Percentiles rank a stretch among this genome's conserved stretches.
Evolutionary conservation across 768 basidiomycete species (phyloP).

Genomic region (Kwoniella bestiolae): DNA sequence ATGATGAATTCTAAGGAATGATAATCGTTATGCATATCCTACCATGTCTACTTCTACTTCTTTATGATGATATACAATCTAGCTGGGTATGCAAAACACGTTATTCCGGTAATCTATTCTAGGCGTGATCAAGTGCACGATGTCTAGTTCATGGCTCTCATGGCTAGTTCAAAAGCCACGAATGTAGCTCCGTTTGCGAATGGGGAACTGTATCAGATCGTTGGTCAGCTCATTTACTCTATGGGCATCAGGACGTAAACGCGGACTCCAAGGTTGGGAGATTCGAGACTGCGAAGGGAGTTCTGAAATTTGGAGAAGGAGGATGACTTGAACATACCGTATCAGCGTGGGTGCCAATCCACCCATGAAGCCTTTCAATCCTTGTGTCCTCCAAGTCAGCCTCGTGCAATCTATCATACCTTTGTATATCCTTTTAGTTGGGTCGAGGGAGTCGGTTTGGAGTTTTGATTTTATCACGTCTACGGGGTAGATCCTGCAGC

Average conservation of each 20-base stretch:
- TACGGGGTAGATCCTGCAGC: slow-evolving; percentile 81
- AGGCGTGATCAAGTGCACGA: too few species aligned
- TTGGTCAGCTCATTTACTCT: too few species aligned
- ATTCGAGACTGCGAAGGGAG: too few species aligned
- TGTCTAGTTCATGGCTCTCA: slow-evolving; percentile 60
- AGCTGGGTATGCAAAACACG: background rate
- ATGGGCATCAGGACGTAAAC: too few species aligned
- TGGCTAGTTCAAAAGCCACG: slow-evolving; percentile 92
- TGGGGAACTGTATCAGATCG: slow-evolving; percentile 71
- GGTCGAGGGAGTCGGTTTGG: slow-evolving; percentile 79
- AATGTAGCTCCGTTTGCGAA: slow-evolving; percentile 98
- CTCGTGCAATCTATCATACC: slow-evolving; percentile 81
- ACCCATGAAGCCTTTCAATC: slow-evolving; percentile 81
- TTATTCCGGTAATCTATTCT: background rate
- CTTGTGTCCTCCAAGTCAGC: slow-evolving; percentile 81
- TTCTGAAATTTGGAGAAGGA: too few species aligned
- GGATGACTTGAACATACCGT: slow-evolving; percentile 66
- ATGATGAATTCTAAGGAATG: too few species aligned
- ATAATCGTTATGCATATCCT: background rate
- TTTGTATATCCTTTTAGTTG: slow-evolving; percentile 74
- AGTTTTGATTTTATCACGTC: slow-evolving; percentile 96
- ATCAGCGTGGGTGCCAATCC: slow-evolving; percentile 92
- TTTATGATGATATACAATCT: background rate
- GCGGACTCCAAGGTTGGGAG: too few species aligned
- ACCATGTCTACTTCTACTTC: background rate